phyloP scores from a whole-genome alignment of 2,329 filamentous ascomycete genomes.

The Aspergillus vadensis region DNA sequence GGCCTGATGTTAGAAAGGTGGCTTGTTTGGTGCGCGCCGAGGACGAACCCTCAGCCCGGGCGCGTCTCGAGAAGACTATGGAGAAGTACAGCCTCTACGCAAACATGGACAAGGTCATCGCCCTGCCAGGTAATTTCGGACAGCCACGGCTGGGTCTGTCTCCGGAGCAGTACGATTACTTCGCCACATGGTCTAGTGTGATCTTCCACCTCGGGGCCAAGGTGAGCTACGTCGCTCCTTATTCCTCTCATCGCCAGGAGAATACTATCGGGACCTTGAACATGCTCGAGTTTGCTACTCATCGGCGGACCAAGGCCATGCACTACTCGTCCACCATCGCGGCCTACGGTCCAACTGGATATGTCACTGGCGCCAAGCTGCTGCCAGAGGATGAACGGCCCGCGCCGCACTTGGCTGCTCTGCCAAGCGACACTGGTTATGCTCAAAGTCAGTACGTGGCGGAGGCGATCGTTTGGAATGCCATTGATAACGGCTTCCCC shows the following conservation, averaged over 20 bases:
- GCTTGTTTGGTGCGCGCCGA: conserved; percentile 73
- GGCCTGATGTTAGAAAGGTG: conserved; percentile 55
- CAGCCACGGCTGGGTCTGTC: conserved; percentile 60
- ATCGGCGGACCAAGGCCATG: conserved; percentile 21
- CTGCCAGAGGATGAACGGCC: conserved; percentile 26
- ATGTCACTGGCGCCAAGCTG: conserved; percentile 19
- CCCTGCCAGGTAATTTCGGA: conserved; percentile 62
- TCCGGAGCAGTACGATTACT: conserved; percentile 13
- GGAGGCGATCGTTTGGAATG: conserved; percentile 68
- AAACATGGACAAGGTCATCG: conserved; percentile 16
- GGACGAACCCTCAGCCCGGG: conserved; percentile 38
- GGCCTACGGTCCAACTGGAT: conserved; percentile 28
- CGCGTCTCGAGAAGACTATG: conserved; percentile 11
- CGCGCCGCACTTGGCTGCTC: conserved; percentile 21
- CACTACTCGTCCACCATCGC: conserved; percentile 31
- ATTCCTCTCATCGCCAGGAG: conserved; percentile 64
- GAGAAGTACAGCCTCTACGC: conserved; percentile 16
- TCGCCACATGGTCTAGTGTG: conserved; percentile 66
- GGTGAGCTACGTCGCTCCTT: conserved; percentile 73
- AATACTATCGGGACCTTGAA: conserved; percentile 78
- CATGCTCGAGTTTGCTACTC: conserved; percentile 66
- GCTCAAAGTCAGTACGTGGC: conserved; percentile 82
- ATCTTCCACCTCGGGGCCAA: conserved; percentile 76
- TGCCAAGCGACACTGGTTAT: conserved; percentile 70
- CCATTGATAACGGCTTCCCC: conserved; percentile 69